Base-by-base conservation (phyloP, 1,284 basidiomycete genomes). In the Ustilago trichophora region DNA sequence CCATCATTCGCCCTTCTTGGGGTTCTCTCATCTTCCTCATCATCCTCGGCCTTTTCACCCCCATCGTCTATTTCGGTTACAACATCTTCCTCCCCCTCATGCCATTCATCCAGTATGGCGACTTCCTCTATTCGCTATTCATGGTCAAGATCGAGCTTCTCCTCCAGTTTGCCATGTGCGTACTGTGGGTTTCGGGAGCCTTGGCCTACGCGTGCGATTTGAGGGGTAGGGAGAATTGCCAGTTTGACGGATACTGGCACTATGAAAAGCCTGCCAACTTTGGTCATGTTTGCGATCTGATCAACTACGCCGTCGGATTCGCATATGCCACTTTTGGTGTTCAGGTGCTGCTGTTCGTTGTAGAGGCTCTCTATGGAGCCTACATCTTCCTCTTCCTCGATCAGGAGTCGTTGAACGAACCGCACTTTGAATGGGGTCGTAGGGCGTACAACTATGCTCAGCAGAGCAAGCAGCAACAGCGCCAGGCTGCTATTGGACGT, bases 381-480 rank as follows among this genome's bases (percentile, higher is more conserved):
- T 82, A 82, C 72, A 78, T 77, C 52, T 81, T 82, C 54, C 71
- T 82, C 12, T 78, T 77, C 51, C 60, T 82, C 36, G 82, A 82
- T 36, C 82, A 82, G 54, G 82, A 82, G 88, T 90, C 54, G 5
- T 43, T 80, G 91, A 77, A 74, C 54, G 79, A 81, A 53, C 73
- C 75, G 6, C 73, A 76, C 56, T 81, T 76, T 37, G 68, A 75
- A 19, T 81, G 79, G 79, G 79, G 79, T 21, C 41, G 74, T 1
- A 47, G 79, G 13, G 79, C 78, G 9, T 81, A 76, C 66, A 71
- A 81, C 62, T 77, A 73, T 49, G 59, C 63, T 32, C 65, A 68
- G 53, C 44, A 49, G 33, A 8, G 26, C 16, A 54, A 44, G 33
- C 58, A 57, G 41, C 42, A 54, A 31, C 49, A 64, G 27, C 38